phyloP scores from a whole-genome alignment of 169 alveolate genomes.

The Condylostoma magnum region DNA sequence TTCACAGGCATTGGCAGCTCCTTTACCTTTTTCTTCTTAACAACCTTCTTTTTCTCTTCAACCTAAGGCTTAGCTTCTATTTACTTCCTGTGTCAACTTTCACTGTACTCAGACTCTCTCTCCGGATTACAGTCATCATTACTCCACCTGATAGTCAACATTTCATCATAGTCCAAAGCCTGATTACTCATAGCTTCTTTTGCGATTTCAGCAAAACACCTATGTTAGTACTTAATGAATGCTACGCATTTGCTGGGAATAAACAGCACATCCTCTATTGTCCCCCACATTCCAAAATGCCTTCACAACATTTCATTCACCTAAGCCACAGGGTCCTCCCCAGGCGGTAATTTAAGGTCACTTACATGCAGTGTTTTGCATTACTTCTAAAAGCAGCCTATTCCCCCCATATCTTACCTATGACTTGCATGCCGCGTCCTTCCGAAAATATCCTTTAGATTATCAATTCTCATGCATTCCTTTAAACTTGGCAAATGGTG shows the following conservation, averaged over 20 bases:
- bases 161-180: slow-evolving; percentile 90
- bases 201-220: slow-evolving; percentile 98
- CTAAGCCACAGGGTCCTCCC: slow-evolving; percentile 83
- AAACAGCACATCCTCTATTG: slow-evolving; percentile 90
- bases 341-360: slow-evolving; percentile 87
- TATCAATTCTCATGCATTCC: slow-evolving; percentile 91
- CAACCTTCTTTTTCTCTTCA: neutral
- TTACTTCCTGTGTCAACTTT: slow-evolving; percentile 10
- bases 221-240: slow-evolving; percentile 91
- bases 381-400: slow-evolving; percentile 96
- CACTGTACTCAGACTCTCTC: slow-evolving; percentile 17
- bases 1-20: slow-evolving; percentile 24
- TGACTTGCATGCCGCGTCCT: slow-evolving; percentile 94
- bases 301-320: slow-evolving; percentile 90
- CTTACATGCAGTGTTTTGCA: slow-evolving; percentile 93
- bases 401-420: slow-evolving; percentile 96
- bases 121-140: slow-evolving; percentile 78
- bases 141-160: slow-evolving; percentile 95
- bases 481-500: slow-evolving; percentile 96
- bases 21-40: slow-evolving; percentile 3
- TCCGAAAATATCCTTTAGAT: slow-evolving; percentile 96
- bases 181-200: slow-evolving; percentile 98
- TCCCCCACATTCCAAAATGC: slow-evolving; percentile 95
- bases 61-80: slow-evolving; percentile 4
- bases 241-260: slow-evolving; percentile 93